Base-by-base conservation (phyloP, 257 asterid genomes). In the Striga asiatica region DNA sequence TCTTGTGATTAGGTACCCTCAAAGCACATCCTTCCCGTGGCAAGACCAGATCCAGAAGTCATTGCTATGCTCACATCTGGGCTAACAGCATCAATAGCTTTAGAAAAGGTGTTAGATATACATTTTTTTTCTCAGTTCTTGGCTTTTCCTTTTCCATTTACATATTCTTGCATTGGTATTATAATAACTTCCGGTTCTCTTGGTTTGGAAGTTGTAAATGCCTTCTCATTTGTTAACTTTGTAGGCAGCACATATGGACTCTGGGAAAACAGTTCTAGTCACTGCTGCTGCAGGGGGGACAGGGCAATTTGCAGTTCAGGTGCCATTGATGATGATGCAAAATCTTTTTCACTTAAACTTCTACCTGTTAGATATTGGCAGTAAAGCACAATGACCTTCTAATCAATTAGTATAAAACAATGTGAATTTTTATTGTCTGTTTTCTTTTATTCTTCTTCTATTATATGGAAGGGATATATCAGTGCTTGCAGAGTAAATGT, bases 201-300 rank as follows among this genome's bases (percentile, higher is more conserved):
- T 45, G 27, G 23, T 24, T 42, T 17, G 50, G 8, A 45, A 45
- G 16, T 19, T 25, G 51, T 27, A 18, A 19, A 53, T 46, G 18
- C 46, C 38, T 16, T 52, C 65, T 29, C 47, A 7, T 61, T 61
- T 68, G 27, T 38, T 49, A 49, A 71, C 12, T 20, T 56, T 13
- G 61, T 60, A 91, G 98, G 89, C 94, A 52, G 96, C 93, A 70
- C 95, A 70, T 66, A 78, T 84, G 93, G 96, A 69, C 48, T 78
- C 93, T 0, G 95, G 95, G 53, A 87, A 84, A 78, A 70, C 82
- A 51, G 96, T 91, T 66, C 94, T 91, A 19, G 95, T 91, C 65
- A 91, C 96, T 49, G 98, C 96, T 39, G 98, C 98, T 69, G 98
- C 96, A 43, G 98, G 96, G 61, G 98, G 96, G 37, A 91, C 98